A percentile compares a stretch with the other conserved stretches of the same genome.
These are phyloP conservation scores for Aspergillus hortae DNA, from an alignment of 2,329 filamentous ascomycete genomes.

Conservation along the genomic window DNA sequence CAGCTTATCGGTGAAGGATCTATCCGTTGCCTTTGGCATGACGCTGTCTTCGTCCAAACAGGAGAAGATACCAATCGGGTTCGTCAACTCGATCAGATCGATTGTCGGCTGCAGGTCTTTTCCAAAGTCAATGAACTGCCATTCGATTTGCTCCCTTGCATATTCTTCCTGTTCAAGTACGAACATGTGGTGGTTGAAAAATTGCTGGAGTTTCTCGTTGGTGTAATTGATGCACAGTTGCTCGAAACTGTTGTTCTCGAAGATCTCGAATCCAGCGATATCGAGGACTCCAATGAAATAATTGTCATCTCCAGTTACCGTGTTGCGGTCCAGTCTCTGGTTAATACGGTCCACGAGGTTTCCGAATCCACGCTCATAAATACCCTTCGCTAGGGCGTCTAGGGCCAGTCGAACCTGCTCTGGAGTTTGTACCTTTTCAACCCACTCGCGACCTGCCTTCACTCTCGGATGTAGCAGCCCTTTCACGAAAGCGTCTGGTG, in stretches of 20 bases:
- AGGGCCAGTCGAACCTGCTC: conserved; percentile 90
- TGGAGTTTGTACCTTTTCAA: conserved; percentile 95
- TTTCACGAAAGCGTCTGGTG: conserved; percentile 78
- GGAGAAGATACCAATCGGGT: conserved; percentile 97
- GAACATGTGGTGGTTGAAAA: conserved; percentile 99
- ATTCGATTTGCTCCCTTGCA: conserved; percentile 94
- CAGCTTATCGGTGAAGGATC: conserved; percentile 96
- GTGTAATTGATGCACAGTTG: conserved; percentile 99
- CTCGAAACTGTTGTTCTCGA: conserved; percentile 97
- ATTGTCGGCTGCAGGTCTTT: conserved; percentile 96
- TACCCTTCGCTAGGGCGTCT: conserved; percentile 91
- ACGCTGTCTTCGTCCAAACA: conserved; percentile 97
- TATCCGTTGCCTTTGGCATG: conserved; percentile 98
- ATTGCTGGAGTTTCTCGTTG: conserved; percentile 98
- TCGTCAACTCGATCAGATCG: conserved; percentile 90
- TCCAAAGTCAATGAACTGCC: conserved; percentile 99
- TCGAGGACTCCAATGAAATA: conserved; percentile 97
- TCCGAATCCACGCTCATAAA: conserved; percentile 94
- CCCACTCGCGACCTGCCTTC: conserved; percentile 95
- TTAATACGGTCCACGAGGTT: conserved; percentile 92
- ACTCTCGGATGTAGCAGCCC: conserved; percentile 88
- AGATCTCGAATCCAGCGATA: conserved; percentile 99
- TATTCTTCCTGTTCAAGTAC: conserved; percentile 98
- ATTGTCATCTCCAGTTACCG: conserved; percentile 78
- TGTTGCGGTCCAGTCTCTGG: conserved; percentile 79